Evolutionary conservation across 768 basidiomycete genomes (phyloP).

Genomic region (Hypholoma fasciculare): DNA sequence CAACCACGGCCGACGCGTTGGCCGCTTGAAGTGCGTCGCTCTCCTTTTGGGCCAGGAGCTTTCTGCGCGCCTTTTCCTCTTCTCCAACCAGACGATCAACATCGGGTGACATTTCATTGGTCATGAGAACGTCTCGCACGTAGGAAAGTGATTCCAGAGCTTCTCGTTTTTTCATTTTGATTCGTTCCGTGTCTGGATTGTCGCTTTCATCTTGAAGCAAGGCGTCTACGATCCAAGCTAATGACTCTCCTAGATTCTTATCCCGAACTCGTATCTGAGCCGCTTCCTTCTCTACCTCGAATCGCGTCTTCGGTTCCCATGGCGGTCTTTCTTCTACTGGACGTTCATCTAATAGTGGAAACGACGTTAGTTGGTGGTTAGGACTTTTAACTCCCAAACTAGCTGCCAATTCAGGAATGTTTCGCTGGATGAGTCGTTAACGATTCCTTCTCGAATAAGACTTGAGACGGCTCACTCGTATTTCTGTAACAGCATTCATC

Average conservation of each 20-base stretch:
- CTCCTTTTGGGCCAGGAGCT: constrained; percentile 25
- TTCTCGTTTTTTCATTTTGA: constrained; percentile 51
- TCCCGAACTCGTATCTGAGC: constrained; percentile 54
- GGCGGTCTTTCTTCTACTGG: constrained; percentile 57
- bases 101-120: constrained; percentile 54
- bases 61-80: constrained; percentile 41
- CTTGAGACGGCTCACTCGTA: constrained; percentile 51
- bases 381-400: constrained; percentile 61
- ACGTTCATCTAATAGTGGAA: constrained; percentile 65
- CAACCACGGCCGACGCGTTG: constrained; percentile 21
- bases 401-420: constrained; percentile 81
- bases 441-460: background rate
- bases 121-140: constrained; percentile 71
- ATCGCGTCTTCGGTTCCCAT: constrained; percentile 69
- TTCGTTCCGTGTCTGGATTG: constrained; percentile 37
- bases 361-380: constrained; percentile 45
- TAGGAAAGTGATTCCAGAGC: constrained; percentile 78
- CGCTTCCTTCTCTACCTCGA: constrained; percentile 71
- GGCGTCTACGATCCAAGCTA: constrained; percentile 74
- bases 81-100: constrained; percentile 67
- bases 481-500: constrained; percentile 77
- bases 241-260: constrained; percentile 63
- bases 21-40: constrained; percentile 20
- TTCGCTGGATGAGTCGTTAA: constrained; percentile 50
- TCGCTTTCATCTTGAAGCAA: constrained; percentile 58